Percentiles rank a stretch among this genome's conserved stretches.
Evolutionary conservation across 306 rosid genomes (phyloP).

Genomic region (Ceratonia siliqua): DNA sequence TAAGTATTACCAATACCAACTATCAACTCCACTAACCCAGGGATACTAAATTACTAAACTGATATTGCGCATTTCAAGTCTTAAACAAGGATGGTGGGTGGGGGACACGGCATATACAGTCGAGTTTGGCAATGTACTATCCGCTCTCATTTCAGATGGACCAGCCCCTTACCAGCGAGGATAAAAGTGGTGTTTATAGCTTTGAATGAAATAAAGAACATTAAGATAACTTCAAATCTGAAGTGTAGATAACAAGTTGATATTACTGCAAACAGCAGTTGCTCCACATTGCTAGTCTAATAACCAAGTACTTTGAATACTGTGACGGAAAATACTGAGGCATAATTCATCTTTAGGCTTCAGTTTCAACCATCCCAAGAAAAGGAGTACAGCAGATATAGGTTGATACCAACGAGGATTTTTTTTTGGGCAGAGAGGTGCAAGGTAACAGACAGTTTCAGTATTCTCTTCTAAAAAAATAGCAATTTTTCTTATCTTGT

Average conservation of each 20-base stretch:
- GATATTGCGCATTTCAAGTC: too few relatives aligned
- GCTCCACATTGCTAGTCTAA: not conserved
- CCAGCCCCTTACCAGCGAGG: not conserved
- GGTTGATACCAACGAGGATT: too few relatives aligned
- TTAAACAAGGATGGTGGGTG: not conserved
- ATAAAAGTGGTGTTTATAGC: not conserved
- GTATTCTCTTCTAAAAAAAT: too few relatives aligned
- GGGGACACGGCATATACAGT: not conserved
- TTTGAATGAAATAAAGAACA: not conserved
- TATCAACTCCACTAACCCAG: too few relatives aligned
- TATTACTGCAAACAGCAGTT: conserved; percentile 21
- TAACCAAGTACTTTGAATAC: not conserved
- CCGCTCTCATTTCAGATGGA: not conserved
- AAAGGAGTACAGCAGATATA: not conserved
- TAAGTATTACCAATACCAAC: not conserved
- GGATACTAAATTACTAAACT: too few relatives aligned
- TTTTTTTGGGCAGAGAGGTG: too few relatives aligned
- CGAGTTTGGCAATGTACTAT: not conserved
- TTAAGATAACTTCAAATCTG: not conserved
- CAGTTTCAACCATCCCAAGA: not conserved
- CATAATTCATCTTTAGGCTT: not conserved
- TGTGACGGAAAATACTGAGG: not conserved
- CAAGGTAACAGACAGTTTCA: too few relatives aligned
- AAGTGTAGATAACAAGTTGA: not conserved
- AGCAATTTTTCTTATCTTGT: too few relatives aligned